Percentiles rank a stretch among this genome's conserved stretches.
Conservation (phyloP, 2,329 filamentous ascomycete species). For the Rachicladosporium sp. region DNA sequence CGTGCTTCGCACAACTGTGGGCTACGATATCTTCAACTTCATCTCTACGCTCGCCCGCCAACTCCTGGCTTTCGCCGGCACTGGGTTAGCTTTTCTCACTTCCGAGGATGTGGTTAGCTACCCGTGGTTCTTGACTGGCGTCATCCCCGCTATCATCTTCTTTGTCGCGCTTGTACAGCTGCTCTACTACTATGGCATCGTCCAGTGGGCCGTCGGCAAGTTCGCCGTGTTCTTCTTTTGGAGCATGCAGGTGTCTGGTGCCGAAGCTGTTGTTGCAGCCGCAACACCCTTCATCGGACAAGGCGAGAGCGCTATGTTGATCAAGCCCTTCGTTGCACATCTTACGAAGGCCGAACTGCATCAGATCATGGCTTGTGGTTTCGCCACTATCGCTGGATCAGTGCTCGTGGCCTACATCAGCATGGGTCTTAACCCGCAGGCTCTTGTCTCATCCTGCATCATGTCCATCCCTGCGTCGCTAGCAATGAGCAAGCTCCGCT, state of each 20-base stretch:
- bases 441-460: conserved; percentile 79
- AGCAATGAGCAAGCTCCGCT: conserved; percentile 79
- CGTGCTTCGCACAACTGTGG: conserved; percentile 66
- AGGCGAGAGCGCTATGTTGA: conserved; percentile 86
- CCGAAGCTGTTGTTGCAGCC: conserved; percentile 85
- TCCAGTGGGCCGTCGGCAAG: conserved; percentile 85
- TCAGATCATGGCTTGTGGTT: conserved; percentile 85
- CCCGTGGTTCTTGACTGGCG: conserved; percentile 60
- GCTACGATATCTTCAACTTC: conserved; percentile 85
- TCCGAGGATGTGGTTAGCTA: conserved; percentile 30
- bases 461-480: conserved; percentile 92
- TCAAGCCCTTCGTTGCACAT: conserved; percentile 73
- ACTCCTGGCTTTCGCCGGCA: conserved; percentile 61
- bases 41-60: conserved; percentile 62
- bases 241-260: conserved; percentile 73
- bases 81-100: conserved; percentile 65
- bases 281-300: conserved; percentile 91
- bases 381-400: conserved; percentile 82
- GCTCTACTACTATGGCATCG: conserved; percentile 63
- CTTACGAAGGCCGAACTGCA: conserved; percentile 81
- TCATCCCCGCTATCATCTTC: conserved; percentile 90
- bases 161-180: conserved; percentile 88
- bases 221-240: conserved; percentile 88
- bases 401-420: conserved; percentile 77
- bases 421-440: conserved; percentile 72